Evolutionary conservation across 495 filamentous ascomycete genomes (phyloP).

Genomic region (Margaritispora aquatica): DNA sequence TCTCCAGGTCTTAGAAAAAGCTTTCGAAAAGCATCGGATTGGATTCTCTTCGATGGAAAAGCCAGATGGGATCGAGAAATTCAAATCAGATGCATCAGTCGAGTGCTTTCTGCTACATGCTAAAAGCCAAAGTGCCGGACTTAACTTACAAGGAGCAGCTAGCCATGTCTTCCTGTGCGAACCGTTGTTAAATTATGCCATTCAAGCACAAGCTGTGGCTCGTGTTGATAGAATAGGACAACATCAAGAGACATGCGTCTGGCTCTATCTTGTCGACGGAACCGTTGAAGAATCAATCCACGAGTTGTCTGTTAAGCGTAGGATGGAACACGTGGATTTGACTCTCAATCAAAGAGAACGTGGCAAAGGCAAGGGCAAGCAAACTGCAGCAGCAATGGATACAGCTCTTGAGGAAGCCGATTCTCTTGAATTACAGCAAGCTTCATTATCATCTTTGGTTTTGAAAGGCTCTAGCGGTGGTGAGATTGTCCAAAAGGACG

Average conservation of each 20-base stretch:
- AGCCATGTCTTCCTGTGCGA: constrained; percentile 94
- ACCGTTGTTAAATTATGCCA: constrained; percentile 83
- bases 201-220: constrained; percentile 90
- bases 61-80: constrained; percentile 57
- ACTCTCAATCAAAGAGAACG: constrained; percentile 29
- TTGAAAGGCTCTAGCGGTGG: constrained; percentile 64
- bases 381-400: constrained; percentile 22
- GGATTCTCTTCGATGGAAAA: constrained; percentile 59
- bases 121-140: constrained; percentile 75
- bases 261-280: constrained; percentile 84
- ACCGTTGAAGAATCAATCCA: constrained; percentile 91
- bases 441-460: constrained; percentile 59
- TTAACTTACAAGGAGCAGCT: constrained; percentile 79
- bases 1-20: constrained; percentile 61
- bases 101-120: constrained; percentile 89
- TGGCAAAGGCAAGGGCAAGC: constrained; percentile 23
- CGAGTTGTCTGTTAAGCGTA: constrained; percentile 69
- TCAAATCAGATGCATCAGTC: constrained; percentile 65
- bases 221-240: constrained; percentile 94
- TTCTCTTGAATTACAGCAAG: constrained; percentile 70
- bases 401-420: constrained; percentile 59
- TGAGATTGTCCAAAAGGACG: constrained; percentile 70
- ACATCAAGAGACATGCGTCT: constrained; percentile 79
- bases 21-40: constrained; percentile 64
- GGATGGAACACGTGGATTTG: constrained; percentile 67